A percentile compares a stretch with the other conserved stretches of the same genome.
These are phyloP conservation scores for Lactarius akahatsu DNA, from an alignment of 768 basidiomycete species.

Conservation along the genomic window DNA sequence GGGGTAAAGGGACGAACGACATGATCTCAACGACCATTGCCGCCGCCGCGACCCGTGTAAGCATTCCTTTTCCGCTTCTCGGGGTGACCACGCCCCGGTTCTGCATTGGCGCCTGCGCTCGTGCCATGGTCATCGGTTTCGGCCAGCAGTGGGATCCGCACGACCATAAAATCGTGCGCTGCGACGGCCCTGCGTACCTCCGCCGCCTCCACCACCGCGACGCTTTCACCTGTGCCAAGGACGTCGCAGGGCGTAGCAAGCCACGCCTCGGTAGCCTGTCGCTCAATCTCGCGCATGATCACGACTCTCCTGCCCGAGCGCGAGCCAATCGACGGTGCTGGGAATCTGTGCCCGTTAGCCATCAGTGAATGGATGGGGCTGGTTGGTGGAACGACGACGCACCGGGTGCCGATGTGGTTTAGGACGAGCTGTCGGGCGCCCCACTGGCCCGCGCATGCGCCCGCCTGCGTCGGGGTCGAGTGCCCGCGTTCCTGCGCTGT, in stretches of 20 bases:
- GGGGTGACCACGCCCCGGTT: background rate
- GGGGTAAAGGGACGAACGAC: background rate
- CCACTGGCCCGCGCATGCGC: constrained; percentile 63
- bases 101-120: background rate
- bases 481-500: constrained; percentile 60
- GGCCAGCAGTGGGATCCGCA: constrained; percentile 6
- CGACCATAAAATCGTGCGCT: constrained; percentile 31
- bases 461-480: constrained; percentile 77
- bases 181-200: constrained; percentile 21
- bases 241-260: constrained; percentile 33
- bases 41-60: background rate
- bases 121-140: background rate
- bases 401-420: constrained; percentile 79
- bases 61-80: constrained; percentile 11
- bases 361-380: background rate
- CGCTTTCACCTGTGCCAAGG: background rate
- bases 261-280: constrained; percentile 64
- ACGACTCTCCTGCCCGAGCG: constrained; percentile 37
- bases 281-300: constrained; percentile 58
- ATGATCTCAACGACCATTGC: background rate
- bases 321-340: constrained; percentile 42
- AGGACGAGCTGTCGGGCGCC: constrained; percentile 62
- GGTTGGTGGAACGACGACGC: constrained; percentile 27
- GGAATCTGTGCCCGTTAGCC: constrained; percentile 43
- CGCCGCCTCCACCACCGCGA: background rate